These are phyloP conservation scores for Penicillium sp. DNA, from an alignment of 2,329 filamentous ascomycete genomes.

Conservation along the genomic window DNA sequence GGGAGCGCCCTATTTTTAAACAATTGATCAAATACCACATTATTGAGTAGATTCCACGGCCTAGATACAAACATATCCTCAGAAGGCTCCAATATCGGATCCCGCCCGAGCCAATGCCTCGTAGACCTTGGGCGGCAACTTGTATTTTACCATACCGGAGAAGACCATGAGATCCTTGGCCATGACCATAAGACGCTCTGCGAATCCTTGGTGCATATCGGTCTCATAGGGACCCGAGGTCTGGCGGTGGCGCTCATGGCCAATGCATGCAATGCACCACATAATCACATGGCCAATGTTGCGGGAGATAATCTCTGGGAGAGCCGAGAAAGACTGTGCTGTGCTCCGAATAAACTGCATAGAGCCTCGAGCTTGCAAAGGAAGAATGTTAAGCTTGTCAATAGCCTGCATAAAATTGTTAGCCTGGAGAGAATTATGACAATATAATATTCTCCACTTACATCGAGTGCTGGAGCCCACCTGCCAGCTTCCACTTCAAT, in stretches of 20 bases:
- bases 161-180: slow-evolving; percentile 91
- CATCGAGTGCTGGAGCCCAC: slow-evolving; percentile 65
- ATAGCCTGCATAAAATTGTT: slow-evolving; percentile 60
- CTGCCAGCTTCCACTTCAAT: slow-evolving; percentile 57
- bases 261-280: slow-evolving; percentile 89
- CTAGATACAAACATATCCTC: slow-evolving; percentile 3
- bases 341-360: slow-evolving; percentile 75
- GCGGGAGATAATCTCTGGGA: slow-evolving; percentile 78
- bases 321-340: slow-evolving; percentile 75
- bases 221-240: slow-evolving; percentile 69
- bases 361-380: slow-evolving; percentile 72
- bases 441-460: slow-evolving; percentile 44
- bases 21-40: neutral
- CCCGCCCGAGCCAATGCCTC: slow-evolving; percentile 83
- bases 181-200: slow-evolving; percentile 72
- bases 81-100: slow-evolving; percentile 58
- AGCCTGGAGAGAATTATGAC: slow-evolving; percentile 4
- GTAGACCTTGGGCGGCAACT: slow-evolving; percentile 82
- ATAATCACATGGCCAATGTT: slow-evolving; percentile 89
- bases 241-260: slow-evolving; percentile 72
- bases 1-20: neutral
- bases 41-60: neutral
- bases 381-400: slow-evolving; percentile 72
- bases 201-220: slow-evolving; percentile 51
- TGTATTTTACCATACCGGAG: slow-evolving; percentile 87